Evolutionary conservation across 345 rosid species (phyloP), one percentile per base, ranked within the genome.

Genomic region (Lagerstroemia speciosa): DNA sequence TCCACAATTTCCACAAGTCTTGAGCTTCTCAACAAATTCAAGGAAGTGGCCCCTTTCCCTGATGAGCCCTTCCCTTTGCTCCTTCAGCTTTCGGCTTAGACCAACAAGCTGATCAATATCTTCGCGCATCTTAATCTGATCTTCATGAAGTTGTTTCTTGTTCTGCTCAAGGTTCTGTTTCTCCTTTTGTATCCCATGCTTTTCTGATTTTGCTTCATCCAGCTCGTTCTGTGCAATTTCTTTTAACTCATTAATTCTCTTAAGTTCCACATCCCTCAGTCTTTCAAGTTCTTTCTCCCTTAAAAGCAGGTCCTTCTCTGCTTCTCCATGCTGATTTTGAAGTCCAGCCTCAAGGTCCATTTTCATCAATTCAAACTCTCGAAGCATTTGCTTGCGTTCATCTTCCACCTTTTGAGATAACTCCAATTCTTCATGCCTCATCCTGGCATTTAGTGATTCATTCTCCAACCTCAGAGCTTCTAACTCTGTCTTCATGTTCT

Each of bases 391-490:
- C 65, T 70, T 83, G 34, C 74, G 84, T 73, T 84, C 90, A 68
- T 73, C 78, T 76, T 81, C 68, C 30, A 81, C 77, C 38, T 79
- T 83, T 70, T 87, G 86, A 65, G 76, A 83, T 73, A 89, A 76
- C 64, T 72, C 75, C 53, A 79, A 73, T 68, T 82, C 81, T 67
- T 90, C 93, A 57, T 82, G 87, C 75, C 70, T 85, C 84, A 78
- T 86, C 78, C 69, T 83, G 11, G 84, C 84, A 76, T 83, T 89
- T 74, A 89, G 80, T 53, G 83, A 83, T 79, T 89, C 89, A 76
- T 84, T 89, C 80, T 86, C 86, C 76, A 80, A 58, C 73, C 73
- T 83, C 58, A 84, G 62, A 64, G 75, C 79, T 78, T 86, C 92
- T 75, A 80, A 69, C 80, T 90, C 87, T 58, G 76, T 80, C 74